Conservation (phyloP, 495 filamentous ascomycete genomes). For the Bryoglossum gracile region DNA sequence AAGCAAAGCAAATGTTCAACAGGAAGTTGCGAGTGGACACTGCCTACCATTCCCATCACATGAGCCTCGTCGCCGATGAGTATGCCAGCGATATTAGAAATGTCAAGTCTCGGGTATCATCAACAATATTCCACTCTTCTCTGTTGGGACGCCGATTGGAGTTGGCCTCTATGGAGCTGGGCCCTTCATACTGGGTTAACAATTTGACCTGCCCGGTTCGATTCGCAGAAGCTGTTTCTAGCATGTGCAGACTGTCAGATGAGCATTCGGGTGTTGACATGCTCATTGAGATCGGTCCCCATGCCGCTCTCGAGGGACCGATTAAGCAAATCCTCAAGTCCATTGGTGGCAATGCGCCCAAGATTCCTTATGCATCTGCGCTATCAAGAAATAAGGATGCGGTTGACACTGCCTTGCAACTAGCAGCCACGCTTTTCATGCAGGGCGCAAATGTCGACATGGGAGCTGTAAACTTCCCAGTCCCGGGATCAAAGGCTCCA, state of each 20-base stretch:
- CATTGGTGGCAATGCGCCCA: neutral
- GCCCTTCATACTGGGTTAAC: slow-evolving; percentile 38
- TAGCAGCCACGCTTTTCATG: slow-evolving; percentile 28
- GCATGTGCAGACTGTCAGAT: slow-evolving; percentile 1
- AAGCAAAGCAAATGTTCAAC: slow-evolving; percentile 40
- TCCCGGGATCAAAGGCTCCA: slow-evolving; percentile 28
- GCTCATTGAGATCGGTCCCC: slow-evolving; percentile 58
- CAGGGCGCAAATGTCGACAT: slow-evolving; percentile 39
- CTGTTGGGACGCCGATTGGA: slow-evolving; percentile 26
- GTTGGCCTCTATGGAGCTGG: slow-evolving; percentile 17
- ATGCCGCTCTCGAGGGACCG: slow-evolving; percentile 54
- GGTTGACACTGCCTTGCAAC: slow-evolving; percentile 39
- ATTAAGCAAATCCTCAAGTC: slow-evolving; percentile 47
- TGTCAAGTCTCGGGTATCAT: slow-evolving; percentile 24
- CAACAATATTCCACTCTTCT: slow-evolving; percentile 33
- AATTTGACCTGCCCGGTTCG: slow-evolving; percentile 47
- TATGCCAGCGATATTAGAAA: slow-evolving; percentile 19
- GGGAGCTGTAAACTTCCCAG: slow-evolving; percentile 34
- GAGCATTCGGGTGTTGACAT: slow-evolving; percentile 11
- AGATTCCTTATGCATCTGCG: slow-evolving; percentile 31
- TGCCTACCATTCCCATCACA: slow-evolving; percentile 60
- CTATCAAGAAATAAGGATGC: slow-evolving; percentile 39
- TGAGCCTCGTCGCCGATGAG: slow-evolving; percentile 37
- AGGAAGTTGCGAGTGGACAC: slow-evolving; percentile 46
- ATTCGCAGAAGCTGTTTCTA: slow-evolving; percentile 32